A percentile compares a stretch with the other conserved stretches of the same genome.
phyloP scores from a whole-genome alignment of 2,329 filamentous ascomycete genomes.

The Chrysosporium queenslandicum region DNA sequence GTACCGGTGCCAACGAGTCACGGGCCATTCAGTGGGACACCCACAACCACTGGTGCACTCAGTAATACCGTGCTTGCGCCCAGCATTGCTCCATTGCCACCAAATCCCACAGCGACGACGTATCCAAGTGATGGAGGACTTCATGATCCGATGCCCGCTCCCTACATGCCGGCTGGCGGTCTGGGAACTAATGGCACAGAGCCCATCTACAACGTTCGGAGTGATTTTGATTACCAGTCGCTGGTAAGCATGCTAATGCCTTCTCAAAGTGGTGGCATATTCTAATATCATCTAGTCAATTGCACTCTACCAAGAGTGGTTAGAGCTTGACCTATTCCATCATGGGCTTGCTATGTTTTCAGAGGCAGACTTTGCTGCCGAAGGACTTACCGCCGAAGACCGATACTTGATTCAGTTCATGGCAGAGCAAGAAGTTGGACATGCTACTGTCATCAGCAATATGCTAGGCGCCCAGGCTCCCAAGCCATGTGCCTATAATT shows the following conservation, averaged over 20 bases:
- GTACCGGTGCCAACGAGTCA: conserved; percentile 34
- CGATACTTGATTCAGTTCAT: conserved; percentile 64
- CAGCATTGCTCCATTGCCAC: conserved; percentile 49
- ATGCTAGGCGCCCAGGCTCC: conserved; percentile 64
- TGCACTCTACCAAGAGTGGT: conserved; percentile 72
- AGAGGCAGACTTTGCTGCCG: conserved; percentile 56
- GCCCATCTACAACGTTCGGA: conserved; percentile 66
- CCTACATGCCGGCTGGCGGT: conserved; percentile 63
- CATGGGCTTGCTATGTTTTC: conserved; percentile 62
- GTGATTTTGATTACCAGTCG: conserved; percentile 75
- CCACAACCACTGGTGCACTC: conserved; percentile 61
- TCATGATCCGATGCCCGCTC: conserved; percentile 56
- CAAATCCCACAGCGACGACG: conserved; percentile 52
- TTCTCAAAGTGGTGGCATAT: conserved; percentile 38
- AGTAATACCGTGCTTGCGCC: conserved; percentile 44
- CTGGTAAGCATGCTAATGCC: conserved; percentile 51
- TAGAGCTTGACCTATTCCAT: conserved; percentile 74
- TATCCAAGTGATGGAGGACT: conserved; percentile 64
- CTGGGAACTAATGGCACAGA: conserved; percentile 66
- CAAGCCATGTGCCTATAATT: conserved; percentile 69
- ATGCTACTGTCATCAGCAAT: conserved; percentile 66
- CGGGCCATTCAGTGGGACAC: conserved; percentile 55
- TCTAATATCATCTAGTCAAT: conserved; percentile 54
- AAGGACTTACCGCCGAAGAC: conserved; percentile 59
- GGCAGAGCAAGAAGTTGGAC: conserved; percentile 66